phyloP scores from a whole-genome alignment of 208 protist species.

The Wallacemonas rigidus region DNA sequence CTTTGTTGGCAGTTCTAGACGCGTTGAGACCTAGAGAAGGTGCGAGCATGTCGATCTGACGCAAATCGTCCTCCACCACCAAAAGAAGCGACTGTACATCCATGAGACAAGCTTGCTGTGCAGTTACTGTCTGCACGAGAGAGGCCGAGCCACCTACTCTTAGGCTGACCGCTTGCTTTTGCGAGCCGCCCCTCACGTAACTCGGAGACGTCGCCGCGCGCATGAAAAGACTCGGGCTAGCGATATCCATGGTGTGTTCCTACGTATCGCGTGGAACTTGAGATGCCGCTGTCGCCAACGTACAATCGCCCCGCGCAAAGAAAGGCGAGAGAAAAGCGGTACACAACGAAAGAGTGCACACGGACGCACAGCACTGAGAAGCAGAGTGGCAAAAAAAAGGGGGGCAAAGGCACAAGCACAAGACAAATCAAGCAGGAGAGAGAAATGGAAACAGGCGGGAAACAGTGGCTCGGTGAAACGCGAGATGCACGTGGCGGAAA shows the following conservation, averaged over 20 bases:
- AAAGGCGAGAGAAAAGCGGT: no score
- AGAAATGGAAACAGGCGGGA: no score
- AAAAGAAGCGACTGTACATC: conserved; percentile 23
- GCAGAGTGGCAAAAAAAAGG: background rate
- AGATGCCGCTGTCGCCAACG: no score
- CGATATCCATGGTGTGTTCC: background rate
- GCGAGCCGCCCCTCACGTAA: background rate
- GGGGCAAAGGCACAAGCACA: conserved; percentile 6
- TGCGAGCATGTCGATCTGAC: conserved; percentile 23
- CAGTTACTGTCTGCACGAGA: conserved; percentile 2
- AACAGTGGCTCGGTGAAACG: no score
- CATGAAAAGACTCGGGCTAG: conserved; percentile 3
- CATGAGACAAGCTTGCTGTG: conserved; percentile 20
- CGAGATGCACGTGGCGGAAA: no score
- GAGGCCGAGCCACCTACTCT: conserved; percentile 22
- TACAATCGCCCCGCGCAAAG: no score
- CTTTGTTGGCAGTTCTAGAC: background rate
- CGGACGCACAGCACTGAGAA: background rate
- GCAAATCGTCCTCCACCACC: conserved; percentile 28
- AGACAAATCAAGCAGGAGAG: conserved; percentile 2
- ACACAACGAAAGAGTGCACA: background rate
- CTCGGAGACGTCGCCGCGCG: conserved; percentile 10
- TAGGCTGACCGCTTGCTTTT: background rate
- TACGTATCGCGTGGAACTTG: no score
- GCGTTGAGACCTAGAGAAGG: background rate